These are phyloP conservation scores for Eucalyptus sideroxylon DNA, from an alignment of 345 rosid species.

Conservation along the genomic window DNA sequence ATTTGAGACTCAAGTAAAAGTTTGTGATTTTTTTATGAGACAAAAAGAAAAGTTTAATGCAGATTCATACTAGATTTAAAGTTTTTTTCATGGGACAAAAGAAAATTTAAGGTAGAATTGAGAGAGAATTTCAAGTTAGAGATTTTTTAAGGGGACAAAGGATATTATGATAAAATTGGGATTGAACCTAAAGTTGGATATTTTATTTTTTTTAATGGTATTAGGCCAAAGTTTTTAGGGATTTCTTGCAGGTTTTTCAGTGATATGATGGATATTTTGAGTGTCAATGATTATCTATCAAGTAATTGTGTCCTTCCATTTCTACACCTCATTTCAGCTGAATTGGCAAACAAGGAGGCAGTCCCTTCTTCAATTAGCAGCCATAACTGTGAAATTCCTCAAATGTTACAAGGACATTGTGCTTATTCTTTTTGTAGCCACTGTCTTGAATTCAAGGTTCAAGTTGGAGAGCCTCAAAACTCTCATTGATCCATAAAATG, in stretches of 20 bases:
- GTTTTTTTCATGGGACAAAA: too few relatives aligned
- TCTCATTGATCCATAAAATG: neutral
- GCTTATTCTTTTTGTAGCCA: neutral
- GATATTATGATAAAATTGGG: too few relatives aligned
- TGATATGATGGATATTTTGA: neutral
- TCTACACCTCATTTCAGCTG: neutral
- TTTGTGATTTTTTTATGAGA: accelerated
- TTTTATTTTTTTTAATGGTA: too few relatives aligned
- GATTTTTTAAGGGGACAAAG: too few relatives aligned
- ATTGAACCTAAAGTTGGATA: too few relatives aligned
- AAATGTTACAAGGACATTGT: neutral
- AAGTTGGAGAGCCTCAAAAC: neutral
- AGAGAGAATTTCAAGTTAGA: too few relatives aligned
- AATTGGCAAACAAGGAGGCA: neutral
- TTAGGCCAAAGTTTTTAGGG: neutral
- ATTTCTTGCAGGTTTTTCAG: neutral
- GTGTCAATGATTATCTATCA: neutral
- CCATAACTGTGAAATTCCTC: neutral
- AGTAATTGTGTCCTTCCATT: neutral
- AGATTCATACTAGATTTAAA: accelerated
- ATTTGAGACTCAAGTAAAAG: too few relatives aligned
- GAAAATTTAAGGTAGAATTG: too few relatives aligned
- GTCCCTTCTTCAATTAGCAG: neutral
- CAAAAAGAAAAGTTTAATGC: too few relatives aligned
- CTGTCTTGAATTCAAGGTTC: neutral